Conservation (phyloP, 2,329 filamentous ascomycete genomes). For the Aspergillus novoparasiticus region DNA sequence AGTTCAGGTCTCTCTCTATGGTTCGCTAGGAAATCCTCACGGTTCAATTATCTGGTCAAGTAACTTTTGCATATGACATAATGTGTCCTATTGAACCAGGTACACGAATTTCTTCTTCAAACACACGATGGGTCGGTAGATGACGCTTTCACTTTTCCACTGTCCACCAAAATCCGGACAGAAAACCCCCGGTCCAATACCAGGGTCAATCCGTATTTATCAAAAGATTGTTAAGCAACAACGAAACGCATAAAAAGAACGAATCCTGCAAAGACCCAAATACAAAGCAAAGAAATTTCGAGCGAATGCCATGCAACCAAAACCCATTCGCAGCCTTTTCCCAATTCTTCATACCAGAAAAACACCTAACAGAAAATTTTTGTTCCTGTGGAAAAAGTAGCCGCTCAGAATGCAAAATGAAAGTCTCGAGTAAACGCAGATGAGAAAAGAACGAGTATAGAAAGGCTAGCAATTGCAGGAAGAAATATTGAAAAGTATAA, state of each 20-base stretch:
- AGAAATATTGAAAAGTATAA: neutral
- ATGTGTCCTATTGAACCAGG: neutral
- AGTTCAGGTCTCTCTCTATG: neutral
- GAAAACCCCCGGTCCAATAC: slow-evolving; percentile 3
- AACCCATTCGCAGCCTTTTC: slow-evolving; percentile 19
- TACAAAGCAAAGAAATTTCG: slow-evolving; percentile 10
- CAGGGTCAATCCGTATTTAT: slow-evolving; percentile 3
- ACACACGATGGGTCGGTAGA: neutral
- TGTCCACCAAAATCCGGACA: neutral
- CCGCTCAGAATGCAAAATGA: slow-evolving; percentile 30
- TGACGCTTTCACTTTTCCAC: neutral
- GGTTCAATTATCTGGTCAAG: neutral
- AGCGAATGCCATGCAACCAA: slow-evolving; percentile 18
- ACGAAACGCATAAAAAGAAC: slow-evolving; percentile 1
- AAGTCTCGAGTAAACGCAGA: slow-evolving; percentile 6
- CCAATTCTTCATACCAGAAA: slow-evolving; percentile 21
- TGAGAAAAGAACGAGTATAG: slow-evolving; percentile 11
- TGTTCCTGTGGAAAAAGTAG: slow-evolving; percentile 20
- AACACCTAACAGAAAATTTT: slow-evolving; percentile 21
- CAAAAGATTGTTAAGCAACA: slow-evolving; percentile 8
- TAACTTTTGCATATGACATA: neutral
- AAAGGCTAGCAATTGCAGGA: neutral
- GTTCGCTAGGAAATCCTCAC: neutral
- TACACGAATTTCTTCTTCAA: neutral
- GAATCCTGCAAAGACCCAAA: slow-evolving; percentile 9